Evolutionary conservation across 257 asterid genomes (phyloP), one percentile per base, ranked within the genome.

Genomic region (Fraxinus pennsylvanica): DNA sequence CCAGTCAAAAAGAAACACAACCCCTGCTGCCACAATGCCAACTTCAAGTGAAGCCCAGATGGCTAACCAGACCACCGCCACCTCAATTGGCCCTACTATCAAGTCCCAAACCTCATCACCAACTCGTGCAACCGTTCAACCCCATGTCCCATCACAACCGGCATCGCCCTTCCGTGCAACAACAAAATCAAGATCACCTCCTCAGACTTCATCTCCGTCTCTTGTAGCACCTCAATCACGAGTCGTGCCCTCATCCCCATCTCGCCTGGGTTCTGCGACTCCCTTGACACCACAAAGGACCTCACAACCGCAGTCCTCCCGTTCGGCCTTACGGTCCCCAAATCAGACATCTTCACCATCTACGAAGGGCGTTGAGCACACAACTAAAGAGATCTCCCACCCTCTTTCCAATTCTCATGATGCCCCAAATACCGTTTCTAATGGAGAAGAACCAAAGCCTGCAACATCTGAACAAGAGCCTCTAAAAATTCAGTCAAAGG

Each of bases 141-240:
- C 91, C 25, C 74, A 32, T 21, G 52, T 85, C 67, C 63, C 86
- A 61, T 81, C 90, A 47, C 83, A 83, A 59, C 79, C 85, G 43
- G 76, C 76, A 25, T 84, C 93, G 41, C 87, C 88, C 74, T 39
- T 84, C 78, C 82, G 74, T 74, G 79, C 59, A 21, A 33, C 73
- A 36, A 25, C 85, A 74, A 88, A 81, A 86, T 84, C 93, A 21
- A 63, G 25, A 78, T 80, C 86, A 59, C 83, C 97, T 39, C 78
- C 90, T 76, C 89, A 80, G 82, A 68, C 92, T 74, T 54, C 85
- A 30, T 78, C 90, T 39, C 90, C 87, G 52, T 79, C 91, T 74
- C 82, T 52, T 25, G 70, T 80, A 50, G 52, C 80, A 41, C 73
- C 87, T 25, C 86, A 82, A 76, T 29, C 90, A 21, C 81, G 43